Conservation (phyloP, 2,329 filamentous ascomycete genomes). For the Fusarium hostae region DNA sequence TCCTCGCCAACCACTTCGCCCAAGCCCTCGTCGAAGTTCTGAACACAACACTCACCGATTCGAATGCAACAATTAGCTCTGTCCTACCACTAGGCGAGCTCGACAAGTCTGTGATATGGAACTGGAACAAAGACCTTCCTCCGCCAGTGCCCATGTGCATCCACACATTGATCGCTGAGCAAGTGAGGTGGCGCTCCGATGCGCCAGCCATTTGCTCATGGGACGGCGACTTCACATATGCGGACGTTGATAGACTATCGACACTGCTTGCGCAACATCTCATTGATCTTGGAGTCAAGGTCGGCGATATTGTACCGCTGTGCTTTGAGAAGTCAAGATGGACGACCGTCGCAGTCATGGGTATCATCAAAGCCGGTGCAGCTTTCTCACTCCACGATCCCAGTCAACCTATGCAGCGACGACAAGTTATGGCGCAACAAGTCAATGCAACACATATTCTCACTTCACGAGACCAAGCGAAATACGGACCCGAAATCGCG, state of each 20-base stretch:
- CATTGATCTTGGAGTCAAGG: conserved; percentile 35
- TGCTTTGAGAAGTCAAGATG: conserved; percentile 49
- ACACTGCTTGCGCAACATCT: conserved; percentile 42
- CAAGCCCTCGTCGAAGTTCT: conserved; percentile 39
- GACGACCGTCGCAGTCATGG: conserved; percentile 47
- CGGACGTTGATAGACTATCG: conserved; percentile 38
- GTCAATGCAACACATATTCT: conserved; percentile 35
- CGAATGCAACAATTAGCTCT: conserved; percentile 18
- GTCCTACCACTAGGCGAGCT: conserved; percentile 37
- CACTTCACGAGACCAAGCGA: conserved; percentile 33
- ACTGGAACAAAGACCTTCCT: conserved; percentile 41
- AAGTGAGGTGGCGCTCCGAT: conserved; percentile 36
- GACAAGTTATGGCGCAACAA: conserved; percentile 39
- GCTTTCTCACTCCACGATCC: conserved; percentile 49
- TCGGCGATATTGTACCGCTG: conserved; percentile 45
- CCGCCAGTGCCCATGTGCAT: conserved; percentile 31
- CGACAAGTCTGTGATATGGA: conserved; percentile 39
- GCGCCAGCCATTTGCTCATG: conserved; percentile 47
- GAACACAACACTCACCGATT: conserved; percentile 35
- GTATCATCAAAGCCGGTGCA: conserved; percentile 49
- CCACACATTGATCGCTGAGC: conserved; percentile 42
- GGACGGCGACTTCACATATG: conserved; percentile 48
- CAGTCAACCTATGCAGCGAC: conserved; percentile 39
- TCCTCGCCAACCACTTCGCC: conserved; percentile 40
- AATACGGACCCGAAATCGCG: conserved; percentile 32